Evolutionary conservation across 495 filamentous ascomycete species (phyloP).

Genomic region (Amphirosellinia nigrospora): DNA sequence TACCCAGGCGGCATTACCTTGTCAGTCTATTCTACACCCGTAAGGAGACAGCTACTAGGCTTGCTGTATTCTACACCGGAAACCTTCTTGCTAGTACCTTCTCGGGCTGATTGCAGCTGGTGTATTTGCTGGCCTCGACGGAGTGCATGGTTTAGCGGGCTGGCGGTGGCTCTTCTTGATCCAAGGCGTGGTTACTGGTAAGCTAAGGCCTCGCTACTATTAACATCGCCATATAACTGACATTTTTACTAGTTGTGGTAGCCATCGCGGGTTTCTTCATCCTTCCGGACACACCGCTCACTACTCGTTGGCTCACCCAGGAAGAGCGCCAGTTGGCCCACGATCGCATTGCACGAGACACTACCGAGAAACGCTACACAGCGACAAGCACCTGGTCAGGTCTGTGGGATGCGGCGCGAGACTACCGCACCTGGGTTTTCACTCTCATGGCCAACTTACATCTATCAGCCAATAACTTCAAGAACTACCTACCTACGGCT

Average conservation of each 20-base stretch:
- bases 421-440: slow-evolving; percentile 50
- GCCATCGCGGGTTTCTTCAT: slow-evolving; percentile 48
- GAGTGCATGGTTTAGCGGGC: slow-evolving; percentile 26
- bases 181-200: slow-evolving; percentile 36
- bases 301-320: slow-evolving; percentile 43
- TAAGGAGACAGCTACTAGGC: slow-evolving; percentile 41
- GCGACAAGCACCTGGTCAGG: slow-evolving; percentile 41
- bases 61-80: slow-evolving; percentile 34
- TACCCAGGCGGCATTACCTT: slow-evolving; percentile 49
- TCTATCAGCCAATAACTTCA: slow-evolving; percentile 46
- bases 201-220: neutral
- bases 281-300: slow-evolving; percentile 46
- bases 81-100: slow-evolving; percentile 33
- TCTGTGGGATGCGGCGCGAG: slow-evolving; percentile 43
- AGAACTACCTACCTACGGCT: slow-evolving; percentile 56
- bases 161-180: slow-evolving; percentile 44
- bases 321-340: slow-evolving; percentile 47
- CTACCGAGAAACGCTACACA: slow-evolving; percentile 30
- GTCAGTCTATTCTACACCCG: slow-evolving; percentile 52
- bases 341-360: slow-evolving; percentile 44
- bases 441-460: slow-evolving; percentile 32
- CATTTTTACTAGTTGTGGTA: slow-evolving; percentile 28
- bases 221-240: neutral
- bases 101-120: slow-evolving; percentile 33
- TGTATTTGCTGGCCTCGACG: slow-evolving; percentile 36